Evolutionary conservation across 257 asterid genomes (phyloP).

Genomic region (Solanum lycopersicoides): DNA sequence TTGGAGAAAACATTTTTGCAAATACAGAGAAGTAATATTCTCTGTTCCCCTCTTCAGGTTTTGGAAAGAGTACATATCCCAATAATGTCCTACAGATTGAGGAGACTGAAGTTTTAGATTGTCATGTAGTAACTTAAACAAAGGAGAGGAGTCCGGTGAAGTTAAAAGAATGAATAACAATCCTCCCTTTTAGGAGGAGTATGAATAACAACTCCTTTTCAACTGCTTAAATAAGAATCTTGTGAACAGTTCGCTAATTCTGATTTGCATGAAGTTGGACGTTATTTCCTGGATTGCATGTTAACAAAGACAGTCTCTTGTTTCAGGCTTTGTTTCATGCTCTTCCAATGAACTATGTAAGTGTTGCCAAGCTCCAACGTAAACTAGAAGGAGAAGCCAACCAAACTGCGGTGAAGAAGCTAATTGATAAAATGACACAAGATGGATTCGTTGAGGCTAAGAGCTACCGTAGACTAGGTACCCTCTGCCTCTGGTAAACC

Average conservation of each 20-base stretch:
- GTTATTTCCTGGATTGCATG: not conserved
- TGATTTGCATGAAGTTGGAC: not conserved
- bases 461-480: slow-evolving; percentile 78
- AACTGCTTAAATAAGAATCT: not conserved
- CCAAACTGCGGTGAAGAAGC: slow-evolving; percentile 50
- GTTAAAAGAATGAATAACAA: not conserved
- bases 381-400: slow-evolving; percentile 74
- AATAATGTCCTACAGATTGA: not conserved
- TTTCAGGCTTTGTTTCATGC: slow-evolving; percentile 85
- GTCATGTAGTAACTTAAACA: not conserved
- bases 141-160: not conserved
- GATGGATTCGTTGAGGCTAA: slow-evolving; percentile 78
- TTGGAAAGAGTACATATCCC: not conserved
- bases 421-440: slow-evolving; percentile 72
- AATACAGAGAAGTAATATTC: not conserved
- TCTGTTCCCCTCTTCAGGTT: not conserved
- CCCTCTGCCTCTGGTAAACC: not conserved
- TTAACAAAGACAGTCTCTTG: not conserved
- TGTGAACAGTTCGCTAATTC: not conserved
- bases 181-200: not conserved
- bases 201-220: not conserved
- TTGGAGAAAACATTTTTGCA: not conserved
- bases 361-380: slow-evolving; percentile 58
- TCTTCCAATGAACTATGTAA: slow-evolving; percentile 72
- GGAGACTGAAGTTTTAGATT: not conserved